Percentiles rank a stretch among this genome's conserved stretches.
phyloP scores from a whole-genome alignment of 768 basidiomycete genomes.

The Tephrocybe sp. region DNA sequence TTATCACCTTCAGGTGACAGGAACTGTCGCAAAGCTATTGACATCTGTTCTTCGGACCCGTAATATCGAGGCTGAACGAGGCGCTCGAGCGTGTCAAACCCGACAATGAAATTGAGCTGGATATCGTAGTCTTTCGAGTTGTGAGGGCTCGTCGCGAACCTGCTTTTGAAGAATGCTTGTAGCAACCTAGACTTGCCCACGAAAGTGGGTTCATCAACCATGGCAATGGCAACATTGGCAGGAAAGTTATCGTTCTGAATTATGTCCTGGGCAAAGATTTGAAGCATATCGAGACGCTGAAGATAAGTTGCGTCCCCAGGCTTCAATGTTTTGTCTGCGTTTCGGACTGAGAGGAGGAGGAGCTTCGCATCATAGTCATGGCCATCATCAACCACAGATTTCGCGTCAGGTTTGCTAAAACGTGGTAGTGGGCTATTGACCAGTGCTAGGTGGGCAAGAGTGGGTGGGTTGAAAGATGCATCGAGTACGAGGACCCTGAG shows the following conservation, averaged over 20 bases:
- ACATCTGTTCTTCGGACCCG: constrained; percentile 53
- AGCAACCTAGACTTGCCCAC: constrained; percentile 74
- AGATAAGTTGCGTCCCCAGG: constrained; percentile 68
- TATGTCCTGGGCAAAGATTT: constrained; percentile 56
- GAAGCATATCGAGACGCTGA: constrained; percentile 91
- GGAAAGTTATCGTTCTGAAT: constrained; percentile 12
- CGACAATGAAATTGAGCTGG: constrained; percentile 71
- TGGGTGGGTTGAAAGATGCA: constrained; percentile 93
- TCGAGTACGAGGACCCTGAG: constrained; percentile 70
- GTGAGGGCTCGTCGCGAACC: constrained; percentile 25
- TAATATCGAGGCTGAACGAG: constrained; percentile 81
- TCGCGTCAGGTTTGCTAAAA: background rate
- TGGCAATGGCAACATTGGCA: constrained; percentile 70
- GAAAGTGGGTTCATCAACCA: constrained; percentile 88
- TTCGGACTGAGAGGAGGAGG: constrained; percentile 79
- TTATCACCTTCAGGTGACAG: constrained; percentile 54
- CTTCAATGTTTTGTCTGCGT: constrained; percentile 80
- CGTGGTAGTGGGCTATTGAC: constrained; percentile 41
- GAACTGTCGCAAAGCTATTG: constrained; percentile 52
- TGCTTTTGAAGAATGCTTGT: constrained; percentile 45
- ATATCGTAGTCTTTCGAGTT: constrained; percentile 21
- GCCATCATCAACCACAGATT: background rate
- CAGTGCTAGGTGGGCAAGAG: constrained; percentile 79
- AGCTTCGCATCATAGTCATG: constrained; percentile 69
- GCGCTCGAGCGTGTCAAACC: constrained; percentile 83